A percentile compares a stretch with the other conserved stretches of the same genome.
phyloP scores from a whole-genome alignment of 257 asterid species.

The Schizonepeta tenuifolia region DNA sequence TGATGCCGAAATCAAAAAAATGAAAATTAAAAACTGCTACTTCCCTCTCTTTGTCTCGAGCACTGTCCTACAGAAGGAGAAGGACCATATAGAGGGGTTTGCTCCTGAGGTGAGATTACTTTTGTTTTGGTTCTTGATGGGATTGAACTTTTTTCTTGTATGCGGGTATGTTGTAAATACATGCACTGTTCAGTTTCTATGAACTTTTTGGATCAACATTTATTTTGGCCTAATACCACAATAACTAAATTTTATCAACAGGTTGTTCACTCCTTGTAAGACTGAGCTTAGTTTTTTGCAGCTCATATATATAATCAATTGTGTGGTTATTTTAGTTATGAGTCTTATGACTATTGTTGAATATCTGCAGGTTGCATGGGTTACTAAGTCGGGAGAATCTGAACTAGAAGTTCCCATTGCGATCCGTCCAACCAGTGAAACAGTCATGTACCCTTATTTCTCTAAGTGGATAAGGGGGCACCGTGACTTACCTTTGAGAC shows the following conservation, averaged over 20 bases:
- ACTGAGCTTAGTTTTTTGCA: slow-evolving; percentile 2
- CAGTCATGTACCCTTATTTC: slow-evolving; percentile 96
- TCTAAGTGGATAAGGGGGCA: slow-evolving; percentile 99
- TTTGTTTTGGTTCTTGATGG: slow-evolving; percentile 23
- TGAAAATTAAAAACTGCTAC: slow-evolving; percentile 93
- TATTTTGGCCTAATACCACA: background rate
- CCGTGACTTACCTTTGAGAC: slow-evolving; percentile 93
- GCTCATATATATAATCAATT: background rate
- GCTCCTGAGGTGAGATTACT: slow-evolving; percentile 86
- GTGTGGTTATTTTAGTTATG: background rate
- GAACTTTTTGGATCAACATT: slow-evolving; percentile 14
- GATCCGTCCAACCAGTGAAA: slow-evolving; percentile 98
- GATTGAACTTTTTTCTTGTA: background rate
- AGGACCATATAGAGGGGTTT: slow-evolving; percentile 95
- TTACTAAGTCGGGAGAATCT: slow-evolving; percentile 92
- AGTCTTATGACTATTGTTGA: slow-evolving; percentile 12
- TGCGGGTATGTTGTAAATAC: slow-evolving; percentile 6
- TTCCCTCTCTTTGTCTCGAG: slow-evolving; percentile 95
- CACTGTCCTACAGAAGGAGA: slow-evolving; percentile 78
- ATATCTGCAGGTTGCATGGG: slow-evolving; percentile 91
- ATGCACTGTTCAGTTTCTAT: slow-evolving; percentile 13
- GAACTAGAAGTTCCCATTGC: slow-evolving; percentile 97
- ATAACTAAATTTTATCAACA: background rate
- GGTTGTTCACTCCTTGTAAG: slow-evolving; percentile 14
- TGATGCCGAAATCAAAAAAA: slow-evolving; percentile 94